Evolutionary conservation across 148 eudicot genomes (phyloP), one percentile per base, ranked within the genome.

Genomic region (Silene conica): DNA sequence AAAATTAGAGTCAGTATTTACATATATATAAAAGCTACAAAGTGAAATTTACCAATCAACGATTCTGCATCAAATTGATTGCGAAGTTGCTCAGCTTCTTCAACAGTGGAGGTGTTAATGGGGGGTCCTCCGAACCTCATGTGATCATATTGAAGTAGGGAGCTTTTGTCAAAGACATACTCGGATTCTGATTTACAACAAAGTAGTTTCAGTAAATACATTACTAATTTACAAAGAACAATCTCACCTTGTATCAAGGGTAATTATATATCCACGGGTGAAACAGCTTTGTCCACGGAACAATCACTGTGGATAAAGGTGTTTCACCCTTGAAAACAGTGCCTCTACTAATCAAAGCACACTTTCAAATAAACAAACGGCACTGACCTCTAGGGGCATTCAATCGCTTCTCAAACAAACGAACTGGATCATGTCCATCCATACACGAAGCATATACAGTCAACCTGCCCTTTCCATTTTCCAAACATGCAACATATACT

Each of bases 121-220:
- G 96, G 96, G 7, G 96, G 86, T 16, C 96, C 97, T 55, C 91
- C 95, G 74, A 88, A 87, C 82, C 86, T 88, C 93, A 86, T 92
- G 80, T 86, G 93, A 77, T 90, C 87, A 76, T 90, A 92, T 13
- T 58, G 82, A 74, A 81, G 83, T 70, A 92, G 71, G 58, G 84
- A 86, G 63, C 75, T 74, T 77, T 78, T 80, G 76, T 92, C 90
- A 81, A 92, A 92, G 74, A 83, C 74, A 64, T 86, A 92, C 41
- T 83, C 89, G 14, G 83, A 55, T 76, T 90, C 97, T 89, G 82
- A 70, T 21, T 58, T 58, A 26, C 28, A 41, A 26, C 69, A 50
- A 71, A 54, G 12, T 58, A 71, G 11, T 70, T 20, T 34, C 41
- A 38, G 25, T 38, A 18, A 26, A 46, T 31, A 75, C 31, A 61